phyloP scores from a whole-genome alignment of 108 stramenopile genomes.

The Nitzschia sp. region DNA sequence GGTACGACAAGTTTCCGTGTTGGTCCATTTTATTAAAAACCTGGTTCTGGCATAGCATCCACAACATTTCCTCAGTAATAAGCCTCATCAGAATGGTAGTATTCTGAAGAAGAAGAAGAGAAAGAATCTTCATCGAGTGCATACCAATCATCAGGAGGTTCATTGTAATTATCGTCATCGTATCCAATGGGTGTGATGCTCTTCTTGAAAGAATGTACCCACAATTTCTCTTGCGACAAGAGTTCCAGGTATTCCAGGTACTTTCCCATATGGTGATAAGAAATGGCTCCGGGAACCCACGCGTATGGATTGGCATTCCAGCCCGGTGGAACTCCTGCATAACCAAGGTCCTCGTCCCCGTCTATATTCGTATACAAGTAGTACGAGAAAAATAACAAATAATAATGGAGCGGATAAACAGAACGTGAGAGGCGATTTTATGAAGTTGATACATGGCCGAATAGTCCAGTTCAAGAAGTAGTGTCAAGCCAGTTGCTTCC shows the following conservation, averaged over 20 bases:
- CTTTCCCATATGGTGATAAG: constrained; percentile 42
- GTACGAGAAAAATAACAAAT: constrained; percentile 37
- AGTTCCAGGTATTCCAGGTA: constrained; percentile 31
- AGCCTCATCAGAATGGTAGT: too few relatives aligned
- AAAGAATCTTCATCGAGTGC: too few relatives aligned
- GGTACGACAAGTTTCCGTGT: too few relatives aligned
- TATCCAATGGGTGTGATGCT: constrained; percentile 11
- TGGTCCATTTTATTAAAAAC: too few relatives aligned
- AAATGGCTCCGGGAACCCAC: constrained; percentile 59
- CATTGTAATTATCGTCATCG: constrained; percentile 24
- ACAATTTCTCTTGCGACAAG: constrained; percentile 1
- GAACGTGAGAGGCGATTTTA: too few relatives aligned
- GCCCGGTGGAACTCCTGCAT: constrained; percentile 60
- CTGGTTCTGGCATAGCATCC: too few relatives aligned
- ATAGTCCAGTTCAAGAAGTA: too few relatives aligned
- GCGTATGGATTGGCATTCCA: constrained; percentile 66
- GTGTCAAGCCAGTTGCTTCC: too few relatives aligned
- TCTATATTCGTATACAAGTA: neutral
- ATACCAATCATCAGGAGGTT: constrained; percentile 35
- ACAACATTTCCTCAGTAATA: too few relatives aligned
- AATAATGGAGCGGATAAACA: neutral
- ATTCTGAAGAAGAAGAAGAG: too few relatives aligned
- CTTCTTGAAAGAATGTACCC: constrained; percentile 11
- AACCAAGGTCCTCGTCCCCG: constrained; percentile 46
- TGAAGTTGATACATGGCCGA: too few relatives aligned